phyloP scores from a whole-genome alignment of 257 asterid species.

The Cynanchum wilfordii region DNA sequence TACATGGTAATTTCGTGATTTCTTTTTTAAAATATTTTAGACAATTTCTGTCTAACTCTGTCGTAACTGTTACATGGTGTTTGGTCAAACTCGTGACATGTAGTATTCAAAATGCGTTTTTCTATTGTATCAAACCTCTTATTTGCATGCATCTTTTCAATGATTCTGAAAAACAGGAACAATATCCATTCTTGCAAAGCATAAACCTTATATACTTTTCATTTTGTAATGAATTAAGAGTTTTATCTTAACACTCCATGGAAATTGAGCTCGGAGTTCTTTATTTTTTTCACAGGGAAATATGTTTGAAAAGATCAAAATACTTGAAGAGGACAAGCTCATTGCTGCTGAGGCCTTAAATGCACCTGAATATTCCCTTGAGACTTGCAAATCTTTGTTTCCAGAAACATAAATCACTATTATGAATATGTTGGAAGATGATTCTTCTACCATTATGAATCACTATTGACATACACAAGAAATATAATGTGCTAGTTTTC shows the following conservation, averaged over 20 bases:
- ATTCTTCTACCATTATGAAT: neutral
- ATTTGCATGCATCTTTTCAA: too few relatives aligned
- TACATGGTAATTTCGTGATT: slow-evolving; percentile 33
- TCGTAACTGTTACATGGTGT: too few relatives aligned
- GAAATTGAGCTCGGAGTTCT: neutral
- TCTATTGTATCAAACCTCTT: too few relatives aligned
- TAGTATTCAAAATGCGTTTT: neutral
- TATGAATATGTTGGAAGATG: neutral
- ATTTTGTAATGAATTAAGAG: neutral
- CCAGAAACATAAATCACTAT: slow-evolving; percentile 6
- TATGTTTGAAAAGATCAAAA: slow-evolving; percentile 20
- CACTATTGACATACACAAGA: too few relatives aligned
- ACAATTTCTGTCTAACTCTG: too few relatives aligned
- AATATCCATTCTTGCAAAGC: neutral
- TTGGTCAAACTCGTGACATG: too few relatives aligned
- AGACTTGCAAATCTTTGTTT: slow-evolving; percentile 25
- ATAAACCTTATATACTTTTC: neutral
- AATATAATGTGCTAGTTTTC: too few relatives aligned
- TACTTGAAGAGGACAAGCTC: slow-evolving; percentile 48
- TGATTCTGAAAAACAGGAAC: neutral
- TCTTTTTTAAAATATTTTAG: too few relatives aligned
- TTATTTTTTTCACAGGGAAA: slow-evolving; percentile 12
- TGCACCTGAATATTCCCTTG: slow-evolving; percentile 41
- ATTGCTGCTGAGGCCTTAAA: slow-evolving; percentile 42
- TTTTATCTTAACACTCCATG: neutral